These are phyloP conservation scores for Xylaria venustula DNA, from an alignment of 495 filamentous ascomycete species.

Conservation along the genomic window DNA sequence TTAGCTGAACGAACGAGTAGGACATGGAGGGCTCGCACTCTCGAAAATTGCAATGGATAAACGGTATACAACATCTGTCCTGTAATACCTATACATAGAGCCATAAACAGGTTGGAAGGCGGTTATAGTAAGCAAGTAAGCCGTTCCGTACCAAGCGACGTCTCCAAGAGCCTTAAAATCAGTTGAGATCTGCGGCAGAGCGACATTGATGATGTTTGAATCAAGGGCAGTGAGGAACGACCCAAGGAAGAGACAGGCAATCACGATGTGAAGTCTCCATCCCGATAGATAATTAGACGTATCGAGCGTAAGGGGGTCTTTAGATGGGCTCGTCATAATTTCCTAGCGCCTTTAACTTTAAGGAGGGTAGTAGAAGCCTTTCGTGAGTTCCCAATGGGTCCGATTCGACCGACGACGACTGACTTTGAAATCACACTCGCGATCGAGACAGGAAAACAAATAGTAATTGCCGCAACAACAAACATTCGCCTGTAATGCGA, in stretches of 20 bases:
- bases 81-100: constrained; percentile 44
- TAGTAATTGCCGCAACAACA: too few species aligned
- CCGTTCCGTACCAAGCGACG: constrained; percentile 46
- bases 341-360: too few species aligned
- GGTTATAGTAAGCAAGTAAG: constrained; percentile 49
- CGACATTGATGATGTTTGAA: neutral
- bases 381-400: too few species aligned
- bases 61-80: constrained; percentile 36
- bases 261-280: neutral
- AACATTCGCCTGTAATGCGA: too few species aligned
- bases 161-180: constrained; percentile 37
- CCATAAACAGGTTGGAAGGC: constrained; percentile 46
- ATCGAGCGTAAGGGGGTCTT: too few species aligned
- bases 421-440: too few species aligned
- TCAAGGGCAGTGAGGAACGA: neutral
- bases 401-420: too few species aligned
- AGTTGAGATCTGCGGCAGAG: neutral
- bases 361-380: too few species aligned
- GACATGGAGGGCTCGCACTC: neutral
- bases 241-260: neutral
- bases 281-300: neutral
- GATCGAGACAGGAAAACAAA: too few species aligned
- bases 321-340: too few species aligned
- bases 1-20: too few species aligned
- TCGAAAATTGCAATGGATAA: constrained; percentile 46